Base-by-base conservation (phyloP, 2,329 filamentous ascomycete species). In the Helotiales sp. region DNA sequence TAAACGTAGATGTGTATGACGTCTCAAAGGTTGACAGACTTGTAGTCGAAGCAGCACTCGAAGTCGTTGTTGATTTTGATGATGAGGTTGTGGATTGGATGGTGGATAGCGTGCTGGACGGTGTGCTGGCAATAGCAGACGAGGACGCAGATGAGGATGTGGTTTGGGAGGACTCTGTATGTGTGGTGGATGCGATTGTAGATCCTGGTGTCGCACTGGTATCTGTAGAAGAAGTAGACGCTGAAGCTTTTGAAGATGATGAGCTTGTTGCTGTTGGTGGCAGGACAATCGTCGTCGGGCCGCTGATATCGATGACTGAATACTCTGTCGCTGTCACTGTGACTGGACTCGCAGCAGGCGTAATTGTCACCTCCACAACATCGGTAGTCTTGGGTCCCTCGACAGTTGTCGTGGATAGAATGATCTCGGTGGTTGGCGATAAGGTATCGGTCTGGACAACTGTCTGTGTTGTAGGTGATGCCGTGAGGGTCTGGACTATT, bases 241-340 rank as follows among this genome's bases (percentile, higher is more conserved):
- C 33, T 7, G 55, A 49, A 33, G 48, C 30, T 3, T 59, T 34
- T 12, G 19, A 46, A 17, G 56, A 53, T 42, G 57, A 33, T 36
- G 49, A 30, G 5, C 29, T 48, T 25, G 52, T 50, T 36, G 22
- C 49, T 22, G 61, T 33, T 25, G 51, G 58, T 31, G 62, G 46
- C 7, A 63, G 47, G 15, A 63, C 56, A 29, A 66, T 47, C 1
- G 68, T 67, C 15, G 66, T 42, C 47, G 67, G 62, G 13, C 63
- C 27, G 54, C 54, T 66, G 31, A 70, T 60, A 64, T 70, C 61
- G 44, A 70, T 61, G 10, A 70, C 58, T n/a, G 67, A 69, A 52
- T 68, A 69, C 55, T 64, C 59, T 5, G 60, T 66, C 15, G 61
- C 51, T 12, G 64, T 70, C 5, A 61, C 54, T 13, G 63, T 69